Base-by-base conservation (phyloP, 78 protist genomes). In the Speleostelium caveatum region DNA sequence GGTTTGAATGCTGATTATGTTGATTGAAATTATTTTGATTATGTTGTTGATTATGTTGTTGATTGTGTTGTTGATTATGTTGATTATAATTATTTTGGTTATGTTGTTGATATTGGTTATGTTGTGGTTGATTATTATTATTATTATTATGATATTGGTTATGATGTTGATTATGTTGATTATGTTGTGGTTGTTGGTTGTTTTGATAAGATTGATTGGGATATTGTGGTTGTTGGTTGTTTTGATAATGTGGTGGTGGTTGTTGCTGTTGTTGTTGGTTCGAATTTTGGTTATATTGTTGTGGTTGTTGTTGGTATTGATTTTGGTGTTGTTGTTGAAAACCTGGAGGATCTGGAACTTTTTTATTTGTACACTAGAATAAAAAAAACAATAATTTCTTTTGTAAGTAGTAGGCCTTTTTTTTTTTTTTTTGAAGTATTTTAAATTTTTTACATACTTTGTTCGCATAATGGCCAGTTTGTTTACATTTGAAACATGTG, bases 391-490 rank as follows among this genome's bases (percentile, higher is more conserved):
- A 71, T 49, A 19, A 14, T 67, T 2, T 35, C 3, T 8, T 51
- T 14, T 41, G 59, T 72, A 22, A 14, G 17, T 51, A 42, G 51
- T 26, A 16, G n/a, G n/a, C n/a, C n/a, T n/a, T n/a, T n/a, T n/a
- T n/a, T n/a, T n/a, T n/a, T n/a, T n/a, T n/a, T n/a, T n/a, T n/a
- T n/a, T n/a, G n/a, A n/a, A n/a, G n/a, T n/a, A 71, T 7, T 24
- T n/a, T 30, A 19, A 42, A 30, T 5, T 8, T 39, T 56, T 59
- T 75, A 62, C 45, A 49, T 76, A 76, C 86, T 62, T 76, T 83
- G 63, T 87, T 87, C 28, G 93, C 93, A 76, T 87, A 87, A 71
- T 87, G 93, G 30, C 93, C 93, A 30, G 83, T 63, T 73, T 87
- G 93, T 17, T 35, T 24, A 63, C 93, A 87, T 58, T 87, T 87